Evolutionary conservation across 2,329 filamentous ascomycete species (phyloP), one percentile per base, ranked within the genome.

Genomic region (Eurotiales sp.): DNA sequence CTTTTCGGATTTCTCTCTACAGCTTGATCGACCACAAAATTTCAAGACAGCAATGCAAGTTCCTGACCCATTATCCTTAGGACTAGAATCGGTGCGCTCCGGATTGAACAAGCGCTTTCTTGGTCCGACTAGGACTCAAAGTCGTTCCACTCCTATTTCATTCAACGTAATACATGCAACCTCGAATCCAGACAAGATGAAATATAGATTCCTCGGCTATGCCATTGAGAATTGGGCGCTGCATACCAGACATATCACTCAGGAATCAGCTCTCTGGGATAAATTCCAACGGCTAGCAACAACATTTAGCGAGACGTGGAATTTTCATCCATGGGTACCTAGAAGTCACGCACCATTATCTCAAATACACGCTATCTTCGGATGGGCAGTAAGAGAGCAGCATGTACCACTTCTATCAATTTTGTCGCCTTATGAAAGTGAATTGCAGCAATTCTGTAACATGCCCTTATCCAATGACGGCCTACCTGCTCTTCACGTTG

Each of bases 301-400:
- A 23, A 42, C 25, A 37, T 58, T 58, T 30, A 60, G 58, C 45
- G 56, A 61, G 25, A 54, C 53, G 11, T 62, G 59, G 58, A 55
- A 59, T 37, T 56, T 62, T 22, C 57, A 62, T 44, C 60, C 59
- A 8, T 61, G 59, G 60, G 23, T 49, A 2, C 14, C 51, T 36
- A 51, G 54, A 15, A 56, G 59, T 10, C 54, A 55, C n/a, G 59
- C 58, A 39, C 11, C 15, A 29, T 8, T 6, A 15, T 61, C 58
- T 3, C 54, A 37, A 15, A 15, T 60, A 11, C 59, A 61, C 46
- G 54, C 51, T n/a, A 51, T 62, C 19, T 58, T 60, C 21, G 51
- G 58, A 14, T 62, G 57, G 58, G 58, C 55, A 36, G 56, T 61
- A 0, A 61, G 51, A 22, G 55, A 61, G 15, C 36, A 47, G 7